A percentile compares a stretch with the other conserved stretches of the same genome.
phyloP scores from a whole-genome alignment of 1,139 yeast genomes.

The Yarrowia galli region DNA sequence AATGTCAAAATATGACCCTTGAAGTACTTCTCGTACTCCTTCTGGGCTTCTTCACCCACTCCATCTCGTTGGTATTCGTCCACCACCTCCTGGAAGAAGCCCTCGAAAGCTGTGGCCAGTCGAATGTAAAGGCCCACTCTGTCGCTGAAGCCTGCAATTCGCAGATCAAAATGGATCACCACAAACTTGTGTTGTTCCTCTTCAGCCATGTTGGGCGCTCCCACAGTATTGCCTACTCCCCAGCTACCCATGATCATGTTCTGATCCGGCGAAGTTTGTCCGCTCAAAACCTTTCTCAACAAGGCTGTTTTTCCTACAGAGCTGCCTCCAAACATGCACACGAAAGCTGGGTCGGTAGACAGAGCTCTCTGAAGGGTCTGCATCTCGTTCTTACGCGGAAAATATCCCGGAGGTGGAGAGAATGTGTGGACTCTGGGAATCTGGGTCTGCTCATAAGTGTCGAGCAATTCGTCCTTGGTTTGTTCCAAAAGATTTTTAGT shows the following conservation, averaged over 20 bases:
- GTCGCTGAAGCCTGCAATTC: slow-evolving; percentile 43
- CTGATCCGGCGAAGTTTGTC: slow-evolving; percentile 9
- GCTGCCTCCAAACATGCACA: slow-evolving; percentile 43
- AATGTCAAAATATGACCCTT: slow-evolving; percentile 43
- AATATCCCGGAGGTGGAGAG: slow-evolving; percentile 43
- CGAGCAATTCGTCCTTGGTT: slow-evolving; percentile 42
- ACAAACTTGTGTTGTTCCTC: slow-evolving; percentile 40
- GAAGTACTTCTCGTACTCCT: slow-evolving; percentile 41
- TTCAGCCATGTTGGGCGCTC: slow-evolving; percentile 18
- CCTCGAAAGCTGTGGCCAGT: slow-evolving; percentile 42
- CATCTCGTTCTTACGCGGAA: slow-evolving; percentile 40
- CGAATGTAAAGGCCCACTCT: slow-evolving; percentile 41
- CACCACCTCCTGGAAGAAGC: slow-evolving; percentile 41
- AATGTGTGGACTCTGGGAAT: slow-evolving; percentile 43
- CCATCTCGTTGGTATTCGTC: slow-evolving; percentile 41
- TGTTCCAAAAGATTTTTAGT: slow-evolving; percentile 41
- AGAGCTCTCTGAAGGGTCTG: slow-evolving; percentile 38
- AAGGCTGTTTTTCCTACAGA: slow-evolving; percentile 44
- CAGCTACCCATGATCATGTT: slow-evolving; percentile 25
- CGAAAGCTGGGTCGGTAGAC: slow-evolving; percentile 42
- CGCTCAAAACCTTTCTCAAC: slow-evolving; percentile 41
- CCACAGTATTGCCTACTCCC: slow-evolving; percentile 25
- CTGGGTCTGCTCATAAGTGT: slow-evolving; percentile 43
- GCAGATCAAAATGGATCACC: slow-evolving; percentile 42
- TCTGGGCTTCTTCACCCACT: slow-evolving; percentile 39